These are phyloP conservation scores for Torulaspora indica DNA, from an alignment of 805 yeast species.

Conservation along the genomic window DNA sequence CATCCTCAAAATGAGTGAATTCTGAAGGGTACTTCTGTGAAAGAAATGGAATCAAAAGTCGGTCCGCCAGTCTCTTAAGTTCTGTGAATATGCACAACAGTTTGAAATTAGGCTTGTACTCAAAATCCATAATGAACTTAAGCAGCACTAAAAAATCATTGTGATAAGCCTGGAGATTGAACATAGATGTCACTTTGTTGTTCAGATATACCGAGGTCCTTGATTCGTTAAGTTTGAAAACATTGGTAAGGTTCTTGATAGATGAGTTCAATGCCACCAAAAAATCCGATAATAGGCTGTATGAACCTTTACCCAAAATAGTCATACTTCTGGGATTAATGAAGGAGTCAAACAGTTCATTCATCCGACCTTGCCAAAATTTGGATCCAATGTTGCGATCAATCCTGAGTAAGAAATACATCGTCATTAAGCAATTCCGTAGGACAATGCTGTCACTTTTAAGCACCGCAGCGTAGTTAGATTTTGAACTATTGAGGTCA, in stretches of 20 bases:
- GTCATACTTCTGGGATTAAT: slow-evolving; percentile 23
- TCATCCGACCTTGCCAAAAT: slow-evolving; percentile 26
- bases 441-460: slow-evolving; percentile 24
- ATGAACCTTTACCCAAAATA: slow-evolving; percentile 29
- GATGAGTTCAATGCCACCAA: slow-evolving; percentile 33
- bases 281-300: slow-evolving; percentile 29
- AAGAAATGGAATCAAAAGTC: slow-evolving; percentile 27
- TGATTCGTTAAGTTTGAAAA: slow-evolving; percentile 20
- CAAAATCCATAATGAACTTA: slow-evolving; percentile 34
- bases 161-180: slow-evolving; percentile 32
- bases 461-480: slow-evolving; percentile 9
- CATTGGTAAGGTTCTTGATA: slow-evolving; percentile 30
- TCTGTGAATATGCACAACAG: slow-evolving; percentile 32
- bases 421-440: slow-evolving; percentile 32
- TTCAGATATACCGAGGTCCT: slow-evolving; percentile 19
- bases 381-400: slow-evolving; percentile 25
- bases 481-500: not conserved
- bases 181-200: slow-evolving; percentile 23
- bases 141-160: slow-evolving; percentile 30
- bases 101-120: slow-evolving; percentile 35
- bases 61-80: slow-evolving; percentile 29
- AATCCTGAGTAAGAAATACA: slow-evolving; percentile 26
- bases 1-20: slow-evolving; percentile 22
- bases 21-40: slow-evolving; percentile 22
- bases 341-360: slow-evolving; percentile 23